Percentiles rank a stretch among this genome's conserved stretches.
Evolutionary conservation across 164 flowering plant genomes (phyloP).

Genomic region (Aristolochia fimbriata): DNA sequence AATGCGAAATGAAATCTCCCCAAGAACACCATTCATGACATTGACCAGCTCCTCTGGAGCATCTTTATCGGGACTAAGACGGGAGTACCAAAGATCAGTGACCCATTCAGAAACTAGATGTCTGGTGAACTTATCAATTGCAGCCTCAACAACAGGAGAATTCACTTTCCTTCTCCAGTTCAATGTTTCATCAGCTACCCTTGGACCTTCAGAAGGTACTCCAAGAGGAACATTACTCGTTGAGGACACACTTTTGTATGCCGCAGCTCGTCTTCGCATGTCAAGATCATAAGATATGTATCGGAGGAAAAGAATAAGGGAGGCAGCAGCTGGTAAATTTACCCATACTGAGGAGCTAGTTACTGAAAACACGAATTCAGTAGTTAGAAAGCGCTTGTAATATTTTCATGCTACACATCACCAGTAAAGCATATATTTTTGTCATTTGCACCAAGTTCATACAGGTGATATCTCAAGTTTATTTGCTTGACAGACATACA

Average conservation of each 20-base stretch:
- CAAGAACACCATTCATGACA: conserved; percentile 71
- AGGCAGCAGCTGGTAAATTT: conserved; percentile 69
- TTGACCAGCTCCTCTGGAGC: conserved; percentile 92
- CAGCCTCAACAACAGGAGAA: conserved; percentile 90
- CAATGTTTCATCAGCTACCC: conserved; percentile 24
- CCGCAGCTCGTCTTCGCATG: conserved; percentile 57
- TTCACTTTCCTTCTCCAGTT: conserved; percentile 82
- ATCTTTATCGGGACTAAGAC: conserved; percentile 78
- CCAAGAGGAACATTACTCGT: conserved; percentile 19
- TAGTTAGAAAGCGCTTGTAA: too few species aligned
- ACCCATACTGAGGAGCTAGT: conserved; percentile 93
- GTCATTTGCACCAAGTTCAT: too few species aligned
- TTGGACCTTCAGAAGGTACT: conserved; percentile 32
- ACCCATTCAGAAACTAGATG: conserved; percentile 92
- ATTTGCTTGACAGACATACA: too few species aligned
- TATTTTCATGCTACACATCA: too few species aligned
- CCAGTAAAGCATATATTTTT: too few species aligned
- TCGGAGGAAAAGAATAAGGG: conserved; percentile 59
- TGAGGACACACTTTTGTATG: conserved; percentile 35
- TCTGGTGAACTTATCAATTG: conserved; percentile 80
- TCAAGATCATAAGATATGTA: conserved; percentile 79
- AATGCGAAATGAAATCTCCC: conserved; percentile 73
- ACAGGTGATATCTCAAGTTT: too few species aligned
- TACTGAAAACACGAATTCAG: conserved; percentile 38
- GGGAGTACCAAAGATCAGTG: conserved; percentile 92